A percentile compares a stretch with the other conserved stretches of the same genome.
Conservation (phyloP, 2,329 filamentous ascomycete genomes). For the Colletotrichum sp. region DNA sequence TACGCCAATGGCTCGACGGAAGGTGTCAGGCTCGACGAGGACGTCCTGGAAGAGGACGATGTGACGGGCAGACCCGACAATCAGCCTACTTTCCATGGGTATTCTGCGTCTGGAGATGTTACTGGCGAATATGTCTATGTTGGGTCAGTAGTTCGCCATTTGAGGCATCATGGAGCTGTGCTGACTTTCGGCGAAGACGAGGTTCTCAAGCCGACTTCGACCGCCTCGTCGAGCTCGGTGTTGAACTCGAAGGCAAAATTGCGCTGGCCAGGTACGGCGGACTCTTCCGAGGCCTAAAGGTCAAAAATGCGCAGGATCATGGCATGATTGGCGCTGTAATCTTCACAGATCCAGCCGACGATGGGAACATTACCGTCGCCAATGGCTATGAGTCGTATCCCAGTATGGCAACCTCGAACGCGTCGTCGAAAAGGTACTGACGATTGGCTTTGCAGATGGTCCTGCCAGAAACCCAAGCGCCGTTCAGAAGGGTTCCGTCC, state of each 20-base stretch:
- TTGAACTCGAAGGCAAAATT: slow-evolving; percentile 78
- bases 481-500: slow-evolving; percentile 79
- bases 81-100: slow-evolving; percentile 83
- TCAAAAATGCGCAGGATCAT: slow-evolving; percentile 81
- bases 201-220: slow-evolving; percentile 78
- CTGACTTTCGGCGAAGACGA: slow-evolving; percentile 34
- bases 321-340: slow-evolving; percentile 76
- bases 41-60: slow-evolving; percentile 74
- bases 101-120: slow-evolving; percentile 79
- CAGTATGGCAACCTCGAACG: slow-evolving; percentile 24
- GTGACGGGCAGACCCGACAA: slow-evolving; percentile 72
- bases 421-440: slow-evolving; percentile 27
- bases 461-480: slow-evolving; percentile 78
- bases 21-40: slow-evolving; percentile 74
- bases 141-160: slow-evolving; percentile 52
- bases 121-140: slow-evolving; percentile 78
- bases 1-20: slow-evolving; percentile 53
- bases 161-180: accelerated
- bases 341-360: slow-evolving; percentile 78
- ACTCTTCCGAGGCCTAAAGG: slow-evolving; percentile 81
- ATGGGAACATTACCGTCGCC: slow-evolving; percentile 74
- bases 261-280: slow-evolving; percentile 78
- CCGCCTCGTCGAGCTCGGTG: slow-evolving; percentile 69
- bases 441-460: slow-evolving; percentile 44
- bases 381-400: slow-evolving; percentile 79